A percentile compares a stretch with the other conserved stretches of the same genome.
Conservation (phyloP, 2,329 filamentous ascomycete genomes). For the Remersonia thermophila region DNA sequence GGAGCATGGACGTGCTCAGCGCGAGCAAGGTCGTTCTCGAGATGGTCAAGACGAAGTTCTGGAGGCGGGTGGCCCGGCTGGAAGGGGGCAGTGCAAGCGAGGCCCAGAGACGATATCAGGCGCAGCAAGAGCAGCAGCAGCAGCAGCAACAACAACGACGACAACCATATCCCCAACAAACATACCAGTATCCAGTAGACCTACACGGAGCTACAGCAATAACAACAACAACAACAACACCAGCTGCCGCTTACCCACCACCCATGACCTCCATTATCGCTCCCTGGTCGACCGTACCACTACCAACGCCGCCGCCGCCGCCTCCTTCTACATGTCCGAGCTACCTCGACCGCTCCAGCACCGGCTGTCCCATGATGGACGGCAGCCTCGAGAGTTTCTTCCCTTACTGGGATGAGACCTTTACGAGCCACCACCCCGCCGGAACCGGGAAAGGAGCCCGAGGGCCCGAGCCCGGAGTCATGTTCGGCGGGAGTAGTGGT, state of each 20-base stretch:
- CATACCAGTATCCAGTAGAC: no score
- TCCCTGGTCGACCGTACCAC: not conserved
- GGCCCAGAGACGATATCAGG: not conserved
- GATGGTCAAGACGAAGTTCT: constrained; percentile 35
- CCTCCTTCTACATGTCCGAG: no score
- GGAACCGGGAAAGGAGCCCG: constrained; percentile 1
- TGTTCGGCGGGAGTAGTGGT: constrained; percentile 3
- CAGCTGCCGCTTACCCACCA: no score
- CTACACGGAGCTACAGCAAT: no score
- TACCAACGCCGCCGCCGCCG: no score
- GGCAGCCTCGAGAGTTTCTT: constrained; percentile 35
- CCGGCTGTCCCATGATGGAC: constrained; percentile 39
- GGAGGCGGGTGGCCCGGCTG: constrained; percentile 26
- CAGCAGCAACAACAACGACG: not conserved
- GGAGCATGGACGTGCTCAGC: constrained; percentile 28
- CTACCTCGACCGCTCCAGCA: constrained; percentile 13
- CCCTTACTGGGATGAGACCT: constrained; percentile 31
- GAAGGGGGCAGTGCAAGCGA: constrained; percentile 8
- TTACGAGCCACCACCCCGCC: constrained; percentile 6
- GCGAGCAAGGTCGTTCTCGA: constrained; percentile 35
- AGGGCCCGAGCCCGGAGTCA: no score
- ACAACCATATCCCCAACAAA: no score
- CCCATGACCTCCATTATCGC: no score
- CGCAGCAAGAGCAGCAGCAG: constrained; percentile 1
- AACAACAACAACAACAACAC: no score